Evolutionary conservation across 352 stramenopile genomes (phyloP).

Genomic region (Globisporangium mamillatum): DNA sequence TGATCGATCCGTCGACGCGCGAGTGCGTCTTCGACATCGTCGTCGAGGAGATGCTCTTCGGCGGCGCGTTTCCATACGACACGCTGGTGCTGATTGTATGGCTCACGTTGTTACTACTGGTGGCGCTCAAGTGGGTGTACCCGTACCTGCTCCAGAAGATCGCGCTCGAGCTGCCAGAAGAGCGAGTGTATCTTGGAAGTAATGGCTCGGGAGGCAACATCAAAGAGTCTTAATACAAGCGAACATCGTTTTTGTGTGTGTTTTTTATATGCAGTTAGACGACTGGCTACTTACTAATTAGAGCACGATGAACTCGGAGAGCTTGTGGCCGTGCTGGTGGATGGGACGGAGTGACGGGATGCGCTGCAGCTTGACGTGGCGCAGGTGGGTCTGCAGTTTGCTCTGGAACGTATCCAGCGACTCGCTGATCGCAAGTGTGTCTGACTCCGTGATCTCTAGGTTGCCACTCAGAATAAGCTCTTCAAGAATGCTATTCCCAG

Average conservation of each 20-base stretch:
- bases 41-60: constrained; percentile 64
- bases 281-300: constrained; percentile 1
- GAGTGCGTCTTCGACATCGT: constrained; percentile 73
- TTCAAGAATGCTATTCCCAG: constrained; percentile 55
- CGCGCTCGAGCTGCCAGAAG: constrained; percentile 36
- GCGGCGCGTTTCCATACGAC: constrained; percentile 43
- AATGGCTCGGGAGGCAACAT: constrained; percentile 5
- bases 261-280: neutral
- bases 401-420: constrained; percentile 34
- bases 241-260: neutral
- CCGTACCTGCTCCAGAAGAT: constrained; percentile 60
- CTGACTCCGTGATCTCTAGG: constrained; percentile 28
- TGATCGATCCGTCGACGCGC: constrained; percentile 30
- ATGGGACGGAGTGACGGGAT: constrained; percentile 28
- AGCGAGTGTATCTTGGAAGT: constrained; percentile 17
- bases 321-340: constrained; percentile 14
- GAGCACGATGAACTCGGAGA: constrained; percentile 26
- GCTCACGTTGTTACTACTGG: constrained; percentile 39
- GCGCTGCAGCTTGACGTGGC: constrained; percentile 65
- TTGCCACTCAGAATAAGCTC: constrained; percentile 72
- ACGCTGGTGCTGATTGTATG: constrained; percentile 58
- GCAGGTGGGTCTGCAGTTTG: constrained; percentile 49
- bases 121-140: constrained; percentile 32
- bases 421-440: constrained; percentile 36
- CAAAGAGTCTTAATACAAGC: constrained; percentile 27